These are phyloP conservation scores for Pelargonium fulgidum DNA, from an alignment of 441 rosid species.

Conservation along the genomic window DNA sequence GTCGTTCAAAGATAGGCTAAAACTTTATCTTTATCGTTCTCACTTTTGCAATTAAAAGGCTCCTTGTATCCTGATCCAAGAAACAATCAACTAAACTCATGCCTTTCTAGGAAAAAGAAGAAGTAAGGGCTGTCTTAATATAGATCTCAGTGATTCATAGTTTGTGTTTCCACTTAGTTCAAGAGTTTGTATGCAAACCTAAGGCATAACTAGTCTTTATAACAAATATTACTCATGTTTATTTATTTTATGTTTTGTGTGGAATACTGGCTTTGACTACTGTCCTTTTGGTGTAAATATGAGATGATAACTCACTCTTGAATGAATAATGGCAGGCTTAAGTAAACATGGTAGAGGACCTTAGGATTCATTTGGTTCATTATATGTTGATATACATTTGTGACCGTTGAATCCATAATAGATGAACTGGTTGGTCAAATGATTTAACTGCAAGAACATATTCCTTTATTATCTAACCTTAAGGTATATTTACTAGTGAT, in stretches of 20 bases:
- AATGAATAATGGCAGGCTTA: no score
- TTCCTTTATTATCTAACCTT: not conserved
- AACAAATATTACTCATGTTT: not conserved
- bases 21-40: not conserved
- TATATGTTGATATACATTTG: no score
- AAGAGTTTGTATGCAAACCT: slow-evolving; percentile 1
- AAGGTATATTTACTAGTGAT: not conserved
- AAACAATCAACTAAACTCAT: not conserved
- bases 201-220: not conserved
- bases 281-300: no score
- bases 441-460: not conserved
- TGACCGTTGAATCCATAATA: no score
- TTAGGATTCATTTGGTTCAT: no score
- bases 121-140: not conserved
- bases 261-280: not conserved
- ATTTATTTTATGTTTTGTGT: not conserved
- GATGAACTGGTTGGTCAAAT: not conserved
- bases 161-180: not conserved
- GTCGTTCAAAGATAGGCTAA: not conserved
- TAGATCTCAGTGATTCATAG: not conserved
- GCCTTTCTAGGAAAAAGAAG: not conserved
- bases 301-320: no score
- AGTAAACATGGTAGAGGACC: no score
- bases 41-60: not conserved
- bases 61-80: not conserved